Base-by-base conservation (phyloP, 106 monocot genomes). In the Dendrobium nobile region DNA sequence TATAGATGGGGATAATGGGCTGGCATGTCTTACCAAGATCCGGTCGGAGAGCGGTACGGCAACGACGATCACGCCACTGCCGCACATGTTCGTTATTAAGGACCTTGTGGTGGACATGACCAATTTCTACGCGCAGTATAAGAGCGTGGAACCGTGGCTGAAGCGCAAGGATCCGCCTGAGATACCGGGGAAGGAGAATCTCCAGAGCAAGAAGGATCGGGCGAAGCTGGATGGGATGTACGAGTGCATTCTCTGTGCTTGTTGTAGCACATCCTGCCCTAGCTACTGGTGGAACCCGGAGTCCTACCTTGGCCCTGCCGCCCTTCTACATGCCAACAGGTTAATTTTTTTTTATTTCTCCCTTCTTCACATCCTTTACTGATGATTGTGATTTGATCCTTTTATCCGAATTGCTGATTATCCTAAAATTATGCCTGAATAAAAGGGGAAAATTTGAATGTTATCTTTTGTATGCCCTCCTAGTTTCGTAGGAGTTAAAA, bases 241-340 rank as follows among this genome's bases (percentile, higher is more conserved):
- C 28, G 97, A 98, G 80, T 98, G 97, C 79, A 98, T 98, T 54
- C 86, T 98, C 18, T 98, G 97, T 72, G 97, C 97, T 17, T 98
- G 97, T 45, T 98, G 97, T 73, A 89, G 85, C 82, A 94, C 97
- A 0, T 92, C 97, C 9, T 98, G 97, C 80, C 97, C 97, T 5
- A 94, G 94, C 77, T 98, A 94, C 77, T 98, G 97, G 97, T 98
- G 97, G 97, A 98, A 98, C 41, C 97, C 94, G 1, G 97, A 98
- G 88, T 78, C 77, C 0, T 97, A 97, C 51, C 90, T 97, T 22
- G 97, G 97, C 54, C 97, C 97, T 1, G 97, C 97, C 7, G 97
- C 97, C 0, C 89, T 97, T 67, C 92, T 97, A 59, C 97, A 97
- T 51, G 94, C 97, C 31, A 85, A 97, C 72, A 90, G 97, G 97